Evolutionary conservation across 139 green algal species (phyloP).

Genomic region (Tetradesmus lagerheimii): DNA sequence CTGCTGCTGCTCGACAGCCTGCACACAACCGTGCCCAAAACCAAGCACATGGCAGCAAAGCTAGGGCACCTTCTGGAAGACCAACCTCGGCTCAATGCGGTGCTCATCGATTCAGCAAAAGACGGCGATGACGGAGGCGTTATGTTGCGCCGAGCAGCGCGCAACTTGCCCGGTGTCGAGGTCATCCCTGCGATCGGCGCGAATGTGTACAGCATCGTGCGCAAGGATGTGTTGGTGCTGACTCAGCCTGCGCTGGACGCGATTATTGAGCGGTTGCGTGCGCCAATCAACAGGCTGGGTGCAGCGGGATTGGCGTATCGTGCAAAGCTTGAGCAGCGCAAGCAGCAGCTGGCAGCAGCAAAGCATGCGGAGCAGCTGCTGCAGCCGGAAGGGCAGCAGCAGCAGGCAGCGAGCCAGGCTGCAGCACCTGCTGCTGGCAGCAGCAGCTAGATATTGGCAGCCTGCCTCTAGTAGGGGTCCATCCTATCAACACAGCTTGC

Average conservation of each 20-base stretch:
- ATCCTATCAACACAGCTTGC: too few species aligned
- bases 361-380: too few species aligned
- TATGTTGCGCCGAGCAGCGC: conserved; percentile 52
- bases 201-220: conserved; percentile 93
- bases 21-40: conserved; percentile 54
- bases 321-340: neutral
- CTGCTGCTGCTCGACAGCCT: conserved; percentile 85
- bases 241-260: conserved; percentile 64
- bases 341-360: neutral
- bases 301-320: conserved; percentile 18
- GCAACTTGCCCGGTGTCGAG: conserved; percentile 79
- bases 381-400: too few species aligned
- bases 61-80: conserved; percentile 7
- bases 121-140: conserved; percentile 48
- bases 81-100: neutral
- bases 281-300: conserved; percentile 51
- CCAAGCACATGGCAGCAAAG: conserved; percentile 48
- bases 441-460: neutral
- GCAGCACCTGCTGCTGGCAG: neutral
- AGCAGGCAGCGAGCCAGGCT: neutral
- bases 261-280: conserved; percentile 64
- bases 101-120: conserved; percentile 37
- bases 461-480: too few species aligned
- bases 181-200: conserved; percentile 74
- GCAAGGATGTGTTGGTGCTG: conserved; percentile 85